A percentile compares a stretch with the other conserved stretches of the same genome.
Evolutionary conservation across 2,329 filamentous ascomycete species (phyloP).

Genomic region (Fusarium denticulatum): DNA sequence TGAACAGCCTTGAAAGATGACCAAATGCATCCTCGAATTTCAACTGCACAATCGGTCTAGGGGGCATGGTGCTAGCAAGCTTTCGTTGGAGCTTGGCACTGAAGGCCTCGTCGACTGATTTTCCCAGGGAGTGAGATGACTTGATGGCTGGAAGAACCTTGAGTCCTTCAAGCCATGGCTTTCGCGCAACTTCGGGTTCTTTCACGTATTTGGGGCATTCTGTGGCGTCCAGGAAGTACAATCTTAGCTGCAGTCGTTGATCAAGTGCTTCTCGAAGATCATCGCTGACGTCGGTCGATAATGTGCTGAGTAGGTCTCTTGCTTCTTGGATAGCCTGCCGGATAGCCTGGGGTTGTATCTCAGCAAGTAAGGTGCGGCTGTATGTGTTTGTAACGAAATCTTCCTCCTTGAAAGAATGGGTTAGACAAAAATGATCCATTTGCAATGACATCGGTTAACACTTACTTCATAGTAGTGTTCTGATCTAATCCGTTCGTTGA

Average conservation of each 20-base stretch:
- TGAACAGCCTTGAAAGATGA: conserved; percentile 75
- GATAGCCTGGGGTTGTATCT: conserved; percentile 67
- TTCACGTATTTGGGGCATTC: conserved; percentile 59
- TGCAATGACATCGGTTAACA: neutral
- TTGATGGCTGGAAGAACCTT: conserved; percentile 65
- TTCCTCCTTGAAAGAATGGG: conserved; percentile 73
- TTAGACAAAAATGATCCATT: neutral
- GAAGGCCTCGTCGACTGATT: conserved; percentile 79
- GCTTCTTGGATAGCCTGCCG: conserved; percentile 64
- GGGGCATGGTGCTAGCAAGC: conserved; percentile 92
- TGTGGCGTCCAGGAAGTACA: conserved; percentile 67
- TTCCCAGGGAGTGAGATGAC: conserved; percentile 69
- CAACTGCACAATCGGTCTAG: conserved; percentile 85
- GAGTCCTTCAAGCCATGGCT: conserved; percentile 63
- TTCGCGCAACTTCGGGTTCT: conserved; percentile 58
- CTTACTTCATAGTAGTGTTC: conserved; percentile 90
- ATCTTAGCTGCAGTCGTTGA: conserved; percentile 73
- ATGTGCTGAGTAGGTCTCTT: conserved; percentile 58
- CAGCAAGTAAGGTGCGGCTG: conserved; percentile 77
- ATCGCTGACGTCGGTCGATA: conserved; percentile 51
- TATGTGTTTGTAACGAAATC: conserved; percentile 96
- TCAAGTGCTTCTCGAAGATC: conserved; percentile 66
- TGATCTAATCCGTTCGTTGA: conserved; percentile 79
- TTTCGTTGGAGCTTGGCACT: conserved; percentile 91
- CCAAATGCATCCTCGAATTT: conserved; percentile 76